Evolutionary conservation across 2,329 filamentous ascomycete species (phyloP).

Genomic region (Monosporascus sp.): DNA sequence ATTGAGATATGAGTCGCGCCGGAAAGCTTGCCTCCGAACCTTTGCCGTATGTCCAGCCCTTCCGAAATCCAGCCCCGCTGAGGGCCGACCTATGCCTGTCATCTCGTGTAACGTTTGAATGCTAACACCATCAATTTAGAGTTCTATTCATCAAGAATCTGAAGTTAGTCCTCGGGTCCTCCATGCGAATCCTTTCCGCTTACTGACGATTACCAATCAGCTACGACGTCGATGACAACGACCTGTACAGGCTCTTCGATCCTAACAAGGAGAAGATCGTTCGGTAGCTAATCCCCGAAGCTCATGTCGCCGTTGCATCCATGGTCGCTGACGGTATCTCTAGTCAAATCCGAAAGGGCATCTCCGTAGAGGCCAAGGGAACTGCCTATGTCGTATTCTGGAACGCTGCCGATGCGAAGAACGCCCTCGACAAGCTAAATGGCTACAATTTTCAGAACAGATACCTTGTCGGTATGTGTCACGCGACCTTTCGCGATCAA

Average conservation of each 20-base stretch:
- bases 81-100: slow-evolving; percentile 27
- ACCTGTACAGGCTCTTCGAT: slow-evolving; percentile 95
- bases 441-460: slow-evolving; percentile 99
- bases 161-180: slow-evolving; percentile 62
- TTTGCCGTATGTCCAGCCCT: slow-evolving; percentile 68
- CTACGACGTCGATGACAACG: slow-evolving; percentile 98
- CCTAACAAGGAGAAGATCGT: slow-evolving; percentile 26
- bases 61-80: slow-evolving; percentile 14
- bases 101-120: slow-evolving; percentile 1
- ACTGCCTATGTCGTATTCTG: slow-evolving; percentile 99
- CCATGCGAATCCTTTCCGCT: slow-evolving; percentile 61
- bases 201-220: slow-evolving; percentile 45
- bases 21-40: slow-evolving; percentile 99
- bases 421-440: slow-evolving; percentile 98
- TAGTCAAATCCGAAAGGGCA: slow-evolving; percentile 97
- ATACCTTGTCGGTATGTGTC: slow-evolving; percentile 85
- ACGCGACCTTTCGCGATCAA: slow-evolving; percentile 2
- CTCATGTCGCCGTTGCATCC: slow-evolving; percentile 29
- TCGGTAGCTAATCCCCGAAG: slow-evolving; percentile 12
- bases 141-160: slow-evolving; percentile 99
- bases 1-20: slow-evolving; percentile 89
- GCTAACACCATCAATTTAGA: slow-evolving; percentile 46
- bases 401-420: slow-evolving; percentile 98
- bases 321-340: slow-evolving; percentile 19
- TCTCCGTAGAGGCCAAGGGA: slow-evolving; percentile 94